Base-by-base conservation (phyloP, 495 filamentous ascomycete species). In the Talaromyces ruber region DNA sequence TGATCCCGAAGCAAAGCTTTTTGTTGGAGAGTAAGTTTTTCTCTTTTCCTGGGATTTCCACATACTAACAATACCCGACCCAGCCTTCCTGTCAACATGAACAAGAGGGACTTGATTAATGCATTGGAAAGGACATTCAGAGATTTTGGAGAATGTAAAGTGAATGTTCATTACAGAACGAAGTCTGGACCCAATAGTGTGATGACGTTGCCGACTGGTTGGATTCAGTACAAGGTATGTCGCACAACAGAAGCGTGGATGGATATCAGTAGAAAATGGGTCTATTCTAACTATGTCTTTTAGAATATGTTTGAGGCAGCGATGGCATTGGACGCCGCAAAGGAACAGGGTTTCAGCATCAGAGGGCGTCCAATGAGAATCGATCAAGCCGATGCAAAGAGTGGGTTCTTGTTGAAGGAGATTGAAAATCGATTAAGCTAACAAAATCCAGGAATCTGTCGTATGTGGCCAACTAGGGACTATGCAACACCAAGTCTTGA, bases 1-100 rank as follows among this genome's bases (percentile, higher is more conserved):
- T 16, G 54, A 57, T 34, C 54, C 54, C 28, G 54, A 57, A 21
- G 54, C 54, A 25, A 57, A 57, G 28, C 26, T 57, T 5, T 57
- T 57, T 22, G 54, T 34, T 34, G 54, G 54, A 57, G 54, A 57
- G 54, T 57, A 57, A 57, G 54, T 34, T 1, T 6, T 16, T 26
- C 8, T 24, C 52, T 55, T 30, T 4, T 6, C 7, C 12, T 4
- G 16, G 8, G 47, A 1, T 21, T 57, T 21, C 18, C 16, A 34
- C 28, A 5, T 9, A 57, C 54, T 57, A 34, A 57, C 54, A 32
- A 21, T 9, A 3, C 11, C 18, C 24, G 16, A 32, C 9, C 8
- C 21, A 57, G 54, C 22, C 29, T 57, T n/a, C 54, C 54, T 16
- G 29, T 57, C 1, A 29, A 8, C 32, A 34, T 57, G 54, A 29